Conservation (phyloP, 495 filamentous ascomycete species). For the Penicillium waksmanii region DNA sequence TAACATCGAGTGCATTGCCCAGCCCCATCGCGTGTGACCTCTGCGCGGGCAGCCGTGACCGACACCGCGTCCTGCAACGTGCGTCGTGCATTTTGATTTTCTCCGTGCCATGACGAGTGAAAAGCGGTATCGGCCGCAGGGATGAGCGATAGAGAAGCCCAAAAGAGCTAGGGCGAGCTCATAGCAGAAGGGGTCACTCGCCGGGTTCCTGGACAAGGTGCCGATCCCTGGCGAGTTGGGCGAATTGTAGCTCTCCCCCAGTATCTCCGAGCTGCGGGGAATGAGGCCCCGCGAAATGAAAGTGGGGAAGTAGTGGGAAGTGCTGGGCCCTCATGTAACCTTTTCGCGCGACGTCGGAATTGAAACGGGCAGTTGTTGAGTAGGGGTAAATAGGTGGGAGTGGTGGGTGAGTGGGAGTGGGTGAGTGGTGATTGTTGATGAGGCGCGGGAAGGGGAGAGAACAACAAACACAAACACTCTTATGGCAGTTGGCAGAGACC, state of each 20-base stretch:
- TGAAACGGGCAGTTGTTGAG: background rate
- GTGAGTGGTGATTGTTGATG: no score
- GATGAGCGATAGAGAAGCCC: slow-evolving; percentile 7
- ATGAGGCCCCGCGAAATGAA: slow-evolving; percentile 10
- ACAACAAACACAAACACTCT: no score
- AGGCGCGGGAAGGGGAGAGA: no score
- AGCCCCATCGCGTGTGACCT: slow-evolving; percentile 12
- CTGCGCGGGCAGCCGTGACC: slow-evolving; percentile 9
- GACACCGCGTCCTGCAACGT: background rate
- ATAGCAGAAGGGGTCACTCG: background rate
- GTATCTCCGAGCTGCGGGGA: slow-evolving; percentile 27
- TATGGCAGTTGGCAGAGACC: no score
- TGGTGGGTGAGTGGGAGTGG: background rate
- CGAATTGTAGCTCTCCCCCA: slow-evolving; percentile 4
- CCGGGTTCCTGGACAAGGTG: slow-evolving; percentile 12
- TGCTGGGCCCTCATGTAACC: slow-evolving; percentile 23
- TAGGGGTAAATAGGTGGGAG: background rate
- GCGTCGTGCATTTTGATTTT: background rate
- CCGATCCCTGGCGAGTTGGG: slow-evolving; percentile 25
- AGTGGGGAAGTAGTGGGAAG: slow-evolving; percentile 14
- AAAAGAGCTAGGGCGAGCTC: background rate
- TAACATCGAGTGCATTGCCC: slow-evolving; percentile 12
- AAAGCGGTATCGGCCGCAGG: slow-evolving; percentile 9
- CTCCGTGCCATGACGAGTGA: background rate
- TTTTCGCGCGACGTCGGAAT: slow-evolving; percentile 8